Percentiles rank a stretch among this genome's conserved stretches.
phyloP scores from a whole-genome alignment of 2,329 filamentous ascomycete genomes.

The Aspergillus puulaauensis region DNA sequence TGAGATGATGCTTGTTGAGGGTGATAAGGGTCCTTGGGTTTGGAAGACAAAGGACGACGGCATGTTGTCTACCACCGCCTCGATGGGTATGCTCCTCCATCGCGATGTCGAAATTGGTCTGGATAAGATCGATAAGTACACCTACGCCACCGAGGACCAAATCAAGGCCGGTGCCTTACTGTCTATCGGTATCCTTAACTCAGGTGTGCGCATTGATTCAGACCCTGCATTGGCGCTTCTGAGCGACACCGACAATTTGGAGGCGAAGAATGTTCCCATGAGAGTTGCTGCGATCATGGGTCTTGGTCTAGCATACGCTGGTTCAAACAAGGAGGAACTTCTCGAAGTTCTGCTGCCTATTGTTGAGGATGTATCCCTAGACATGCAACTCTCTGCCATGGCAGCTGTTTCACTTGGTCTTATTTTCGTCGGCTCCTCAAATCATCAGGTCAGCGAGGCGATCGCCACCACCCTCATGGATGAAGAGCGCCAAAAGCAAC shows the following conservation, averaged over 20 bases:
- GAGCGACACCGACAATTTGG: slow-evolving; percentile 74
- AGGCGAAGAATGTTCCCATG: slow-evolving; percentile 74
- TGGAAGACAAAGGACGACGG: slow-evolving; percentile 99
- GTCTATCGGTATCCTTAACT: slow-evolving; percentile 94
- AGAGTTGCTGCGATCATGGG: slow-evolving; percentile 91
- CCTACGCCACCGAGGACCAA: slow-evolving; percentile 75
- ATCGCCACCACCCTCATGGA: slow-evolving; percentile 92
- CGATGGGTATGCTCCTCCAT: slow-evolving; percentile 83
- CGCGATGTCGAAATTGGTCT: slow-evolving; percentile 93
- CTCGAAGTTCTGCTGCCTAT: slow-evolving; percentile 82
- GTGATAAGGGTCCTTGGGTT: slow-evolving; percentile 89
- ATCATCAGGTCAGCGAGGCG: slow-evolving; percentile 86
- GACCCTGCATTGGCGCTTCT: slow-evolving; percentile 88
- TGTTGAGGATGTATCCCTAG: slow-evolving; percentile 76
- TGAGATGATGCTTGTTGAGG: slow-evolving; percentile 94
- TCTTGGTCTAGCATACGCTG: slow-evolving; percentile 89
- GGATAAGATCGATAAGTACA: slow-evolving; percentile 93
- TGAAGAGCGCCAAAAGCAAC: slow-evolving; percentile 82
- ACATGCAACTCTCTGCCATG: slow-evolving; percentile 97
- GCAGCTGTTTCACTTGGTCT: slow-evolving; percentile 87
- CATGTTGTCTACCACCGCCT: slow-evolving; percentile 95
- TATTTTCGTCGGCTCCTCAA: slow-evolving; percentile 88
- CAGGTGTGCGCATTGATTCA: slow-evolving; percentile 82
- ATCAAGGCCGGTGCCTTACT: slow-evolving; percentile 91
- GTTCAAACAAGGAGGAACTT: slow-evolving; percentile 88